phyloP scores from a whole-genome alignment of 169 alveolate genomes.

The Amoebophrya sp. region DNA sequence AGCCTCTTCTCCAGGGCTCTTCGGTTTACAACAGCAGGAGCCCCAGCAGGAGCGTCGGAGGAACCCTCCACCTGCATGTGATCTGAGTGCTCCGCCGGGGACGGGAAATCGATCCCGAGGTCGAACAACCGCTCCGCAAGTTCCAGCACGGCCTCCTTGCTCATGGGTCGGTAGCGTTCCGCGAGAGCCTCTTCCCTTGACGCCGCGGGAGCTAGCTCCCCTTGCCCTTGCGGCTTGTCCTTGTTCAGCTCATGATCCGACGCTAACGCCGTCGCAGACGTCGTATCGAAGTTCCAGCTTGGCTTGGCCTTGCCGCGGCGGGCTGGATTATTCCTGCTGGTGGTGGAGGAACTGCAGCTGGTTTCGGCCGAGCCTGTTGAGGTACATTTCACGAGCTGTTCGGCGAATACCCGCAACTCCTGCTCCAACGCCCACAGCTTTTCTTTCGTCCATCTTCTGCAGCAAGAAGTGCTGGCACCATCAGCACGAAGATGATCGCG shows the following conservation, averaged over 20 bases:
- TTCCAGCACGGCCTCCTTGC: background rate
- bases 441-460: background rate
- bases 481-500: too few relatives aligned
- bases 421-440: background rate
- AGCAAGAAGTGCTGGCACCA: background rate
- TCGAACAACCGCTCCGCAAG: background rate
- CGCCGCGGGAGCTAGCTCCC: background rate
- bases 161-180: background rate
- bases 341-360: background rate
- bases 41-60: background rate
- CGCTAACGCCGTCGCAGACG: background rate
- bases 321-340: background rate
- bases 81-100: background rate
- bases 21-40: background rate
- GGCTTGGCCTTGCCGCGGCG: background rate
- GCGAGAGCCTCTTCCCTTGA: too few relatives aligned
- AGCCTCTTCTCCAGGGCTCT: background rate
- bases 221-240: background rate
- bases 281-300: background rate
- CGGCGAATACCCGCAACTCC: background rate
- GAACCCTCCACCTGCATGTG: background rate
- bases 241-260: background rate
- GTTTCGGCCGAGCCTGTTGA: background rate
- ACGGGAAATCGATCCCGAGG: background rate
- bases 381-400: background rate